These are phyloP conservation scores for Saccharomycopsis capsularis DNA, from an alignment of 805 yeast species.

Conservation along the genomic window DNA sequence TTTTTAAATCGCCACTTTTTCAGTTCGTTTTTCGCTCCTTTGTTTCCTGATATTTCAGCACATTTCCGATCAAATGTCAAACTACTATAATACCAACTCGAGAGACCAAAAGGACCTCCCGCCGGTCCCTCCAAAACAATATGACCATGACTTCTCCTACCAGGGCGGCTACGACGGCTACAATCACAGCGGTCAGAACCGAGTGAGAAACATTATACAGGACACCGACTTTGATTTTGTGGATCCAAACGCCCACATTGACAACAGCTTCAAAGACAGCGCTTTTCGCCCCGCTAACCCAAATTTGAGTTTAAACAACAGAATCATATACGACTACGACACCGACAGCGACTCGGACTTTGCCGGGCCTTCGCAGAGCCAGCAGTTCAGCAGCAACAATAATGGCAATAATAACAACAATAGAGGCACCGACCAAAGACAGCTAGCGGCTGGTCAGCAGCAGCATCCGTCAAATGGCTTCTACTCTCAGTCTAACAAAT, in stretches of 20 bases:
- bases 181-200: not conserved
- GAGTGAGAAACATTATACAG: not conserved
- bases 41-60: not conserved
- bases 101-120: conserved; percentile 16
- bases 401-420: not conserved
- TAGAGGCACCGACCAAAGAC: conserved; percentile 2
- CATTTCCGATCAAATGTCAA: not conserved
- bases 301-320: conserved; percentile 19
- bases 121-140: conserved; percentile 12
- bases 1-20: too few relatives aligned
- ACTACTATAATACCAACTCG: not conserved
- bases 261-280: conserved; percentile 13
- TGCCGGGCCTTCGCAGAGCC: not conserved
- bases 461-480: conserved; percentile 13
- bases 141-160: not conserved
- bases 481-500: conserved; percentile 11
- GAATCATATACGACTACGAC: conserved; percentile 21
- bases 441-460: conserved; percentile 2
- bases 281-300: conserved; percentile 15
- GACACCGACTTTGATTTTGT: conserved; percentile 17
- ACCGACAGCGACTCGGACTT: conserved; percentile 11
- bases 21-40: not conserved
- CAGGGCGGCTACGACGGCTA: not conserved
- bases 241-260: conserved; percentile 20
- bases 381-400: too few relatives aligned